Evolutionary conservation across 352 stramenopile genomes (phyloP), one percentile per base, ranked within the genome.

Genomic region (Albugo laibachii): DNA sequence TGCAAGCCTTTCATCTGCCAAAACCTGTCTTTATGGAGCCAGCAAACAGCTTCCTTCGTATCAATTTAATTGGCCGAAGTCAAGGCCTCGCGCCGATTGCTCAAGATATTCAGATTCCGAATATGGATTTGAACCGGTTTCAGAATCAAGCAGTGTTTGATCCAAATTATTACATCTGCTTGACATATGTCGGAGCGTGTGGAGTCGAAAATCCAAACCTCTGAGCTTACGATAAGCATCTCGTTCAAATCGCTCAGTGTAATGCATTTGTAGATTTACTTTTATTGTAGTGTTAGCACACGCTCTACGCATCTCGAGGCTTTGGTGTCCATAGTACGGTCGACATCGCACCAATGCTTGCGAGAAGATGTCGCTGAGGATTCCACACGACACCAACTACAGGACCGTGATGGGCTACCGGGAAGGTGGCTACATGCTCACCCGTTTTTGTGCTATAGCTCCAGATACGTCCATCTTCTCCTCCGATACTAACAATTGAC

Each of bases 341-440:
- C 40, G 78, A 83, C 50, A 86, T 91, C 12, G 59, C 62, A 8
- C 77, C 75, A 11, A 71, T 65, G 45, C 61, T 85, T 14, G 56
- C 75, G 47, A 91, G 35, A 45, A 91, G 57, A 39, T 91, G 78
- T n/a, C 78, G 70, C 51, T 84, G 80, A 36, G 78, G 78, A 46
- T 86, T 91, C 78, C 78, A 87, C 45, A 84, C 64, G 44, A 91
- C 31, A 44, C 83, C 75, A 1, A 69, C 41, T 24, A 87, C 56
- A 1, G 68, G 62, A 1, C 78, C 78, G 34, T 75, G 58, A 50
- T 91, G 78, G 10, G 69, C 72, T 15, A 64, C 57, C 2, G 68
- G 56, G 18, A 85, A 51, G 5, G 63, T 57, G 36, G 80, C 64
- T 39, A 83, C 61, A 10, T 65, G 58, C 53, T 83, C 65, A 36